These are phyloP conservation scores for Pichia phayaonensis DNA, from an alignment of 805 yeast species.

Conservation along the genomic window DNA sequence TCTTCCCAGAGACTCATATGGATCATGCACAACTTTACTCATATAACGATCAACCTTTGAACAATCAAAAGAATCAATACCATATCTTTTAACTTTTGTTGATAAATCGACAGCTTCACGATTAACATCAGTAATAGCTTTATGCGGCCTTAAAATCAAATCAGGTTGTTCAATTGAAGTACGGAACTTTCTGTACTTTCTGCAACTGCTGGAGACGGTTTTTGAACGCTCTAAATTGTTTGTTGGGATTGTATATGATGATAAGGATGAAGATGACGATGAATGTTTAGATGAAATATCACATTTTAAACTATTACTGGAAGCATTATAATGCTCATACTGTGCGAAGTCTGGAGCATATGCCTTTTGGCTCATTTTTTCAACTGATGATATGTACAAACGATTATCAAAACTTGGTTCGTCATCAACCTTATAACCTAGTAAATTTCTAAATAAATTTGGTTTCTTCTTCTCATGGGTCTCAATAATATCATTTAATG, in stretches of 20 bases:
- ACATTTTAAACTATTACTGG: neutral
- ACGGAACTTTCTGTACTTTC: conserved; percentile 60
- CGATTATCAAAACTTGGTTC: conserved; percentile 29
- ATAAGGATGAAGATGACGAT: neutral
- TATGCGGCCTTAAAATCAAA: conserved; percentile 56
- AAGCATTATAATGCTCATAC: neutral
- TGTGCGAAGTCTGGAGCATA: neutral
- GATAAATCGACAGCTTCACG: conserved; percentile 35
- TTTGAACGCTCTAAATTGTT: conserved; percentile 66
- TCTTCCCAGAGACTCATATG: conserved; percentile 25
- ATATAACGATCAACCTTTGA: conserved; percentile 39
- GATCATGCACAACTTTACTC: conserved; percentile 29
- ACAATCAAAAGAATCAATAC: conserved; percentile 21
- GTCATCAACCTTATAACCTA: conserved; percentile 26
- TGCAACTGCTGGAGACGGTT: conserved; percentile 60
- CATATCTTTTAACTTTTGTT: neutral
- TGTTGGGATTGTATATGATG: conserved; percentile 17
- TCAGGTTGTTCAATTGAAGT: conserved; percentile 54
- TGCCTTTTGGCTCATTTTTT: conserved; percentile 7
- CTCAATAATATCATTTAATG: conserved; percentile 36
- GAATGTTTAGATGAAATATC: neutral
- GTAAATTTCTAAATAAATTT: conserved; percentile 38
- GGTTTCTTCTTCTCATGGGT: conserved; percentile 35
- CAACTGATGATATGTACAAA: conserved; percentile 20
- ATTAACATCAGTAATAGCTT: conserved; percentile 35